Base-by-base conservation (phyloP, 192 early-diverging fungal genomes). In the Chytriomyces hyalinus region DNA sequence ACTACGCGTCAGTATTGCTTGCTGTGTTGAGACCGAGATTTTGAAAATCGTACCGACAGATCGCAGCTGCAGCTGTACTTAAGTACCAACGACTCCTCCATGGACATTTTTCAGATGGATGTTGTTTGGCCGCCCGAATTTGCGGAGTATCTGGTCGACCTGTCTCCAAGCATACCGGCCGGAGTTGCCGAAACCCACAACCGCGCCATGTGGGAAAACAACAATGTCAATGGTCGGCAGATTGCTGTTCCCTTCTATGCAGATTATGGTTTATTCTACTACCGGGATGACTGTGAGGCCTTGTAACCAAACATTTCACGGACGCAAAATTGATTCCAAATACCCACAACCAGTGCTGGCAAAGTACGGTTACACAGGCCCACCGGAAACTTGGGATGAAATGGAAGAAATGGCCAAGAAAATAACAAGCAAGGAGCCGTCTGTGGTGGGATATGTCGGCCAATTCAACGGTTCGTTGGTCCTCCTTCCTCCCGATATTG, bases 361-460 rank as follows among this genome's bases (percentile, higher is more conserved):
- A 57, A 72, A 72, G 53, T 72, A 72, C 53, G 44, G 44, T 2
- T 72, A 22, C 70, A 28, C 11, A 9, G 6, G 50, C 9, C 70
- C 70, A 9, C 75, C 75, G 6, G 8, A 64, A 24, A 81, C 80
- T 22, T 80, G 76, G 77, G 80, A 81, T 47, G 80, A 81, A 48
- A 80, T 81, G 78, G 80, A 81, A 65, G 26, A 17, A 9, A 79
- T 79, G 69, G 57, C 61, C 1, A 15, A 3, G 50, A 70, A 17
- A 11, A 63, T 81, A n/a, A 22, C 79, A 10, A 13, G 43, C 26
- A 70, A 36, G 0, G 80, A 81, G 69, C 48, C 45, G 24, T 45
- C 43, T 7, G 20, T 81, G 6, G 15, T 51, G 9, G 80, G 80
- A 5, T 81, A 70, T 22, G 17, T 79, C 6, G 76, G 59, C 5